Percentiles rank a stretch among this genome's conserved stretches.
Evolutionary conservation across 2,329 filamentous ascomycete genomes (phyloP).

Genomic region (Phialophora tarda): DNA sequence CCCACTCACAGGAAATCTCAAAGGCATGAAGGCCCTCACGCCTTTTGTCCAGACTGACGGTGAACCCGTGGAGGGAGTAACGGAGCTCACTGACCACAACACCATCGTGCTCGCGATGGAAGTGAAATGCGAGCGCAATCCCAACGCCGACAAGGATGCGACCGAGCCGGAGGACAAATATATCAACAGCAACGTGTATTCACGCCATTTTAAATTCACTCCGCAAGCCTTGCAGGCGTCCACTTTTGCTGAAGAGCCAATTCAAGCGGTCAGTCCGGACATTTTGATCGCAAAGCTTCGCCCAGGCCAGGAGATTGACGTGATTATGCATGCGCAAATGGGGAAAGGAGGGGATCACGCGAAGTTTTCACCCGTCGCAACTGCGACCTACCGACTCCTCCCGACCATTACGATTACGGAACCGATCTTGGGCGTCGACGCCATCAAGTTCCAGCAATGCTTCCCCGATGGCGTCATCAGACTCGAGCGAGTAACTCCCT

Average conservation of each 20-base stretch:
- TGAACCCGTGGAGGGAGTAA: slow-evolving; percentile 52
- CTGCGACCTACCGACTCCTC: slow-evolving; percentile 88
- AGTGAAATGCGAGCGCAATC: slow-evolving; percentile 79
- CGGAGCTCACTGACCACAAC: slow-evolving; percentile 73
- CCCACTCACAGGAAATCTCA: slow-evolving; percentile 78
- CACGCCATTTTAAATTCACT: slow-evolving; percentile 75
- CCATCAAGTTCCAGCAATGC: slow-evolving; percentile 85
- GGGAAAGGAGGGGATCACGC: slow-evolving; percentile 92
- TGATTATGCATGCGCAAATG: slow-evolving; percentile 93
- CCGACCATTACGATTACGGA: slow-evolving; percentile 82
- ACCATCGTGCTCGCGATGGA: slow-evolving; percentile 80
- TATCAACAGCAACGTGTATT: slow-evolving; percentile 82
- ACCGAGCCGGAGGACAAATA: slow-evolving; percentile 84
- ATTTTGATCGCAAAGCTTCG: slow-evolving; percentile 94
- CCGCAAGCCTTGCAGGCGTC: slow-evolving; percentile 72
- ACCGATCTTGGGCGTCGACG: slow-evolving; percentile 85
- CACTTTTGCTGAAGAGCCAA: slow-evolving; percentile 66
- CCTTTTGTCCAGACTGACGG: slow-evolving; percentile 77
- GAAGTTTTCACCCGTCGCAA: slow-evolving; percentile 96
- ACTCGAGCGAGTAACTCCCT: slow-evolving; percentile 71
- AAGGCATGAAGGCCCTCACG: slow-evolving; percentile 79
- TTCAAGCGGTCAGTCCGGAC: slow-evolving; percentile 83
- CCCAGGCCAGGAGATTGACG: slow-evolving; percentile 82
- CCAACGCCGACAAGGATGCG: slow-evolving; percentile 71
- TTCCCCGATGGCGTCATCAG: slow-evolving; percentile 89